phyloP scores from a whole-genome alignment of 768 basidiomycete genomes.

The Melanogaster broomeanus region DNA sequence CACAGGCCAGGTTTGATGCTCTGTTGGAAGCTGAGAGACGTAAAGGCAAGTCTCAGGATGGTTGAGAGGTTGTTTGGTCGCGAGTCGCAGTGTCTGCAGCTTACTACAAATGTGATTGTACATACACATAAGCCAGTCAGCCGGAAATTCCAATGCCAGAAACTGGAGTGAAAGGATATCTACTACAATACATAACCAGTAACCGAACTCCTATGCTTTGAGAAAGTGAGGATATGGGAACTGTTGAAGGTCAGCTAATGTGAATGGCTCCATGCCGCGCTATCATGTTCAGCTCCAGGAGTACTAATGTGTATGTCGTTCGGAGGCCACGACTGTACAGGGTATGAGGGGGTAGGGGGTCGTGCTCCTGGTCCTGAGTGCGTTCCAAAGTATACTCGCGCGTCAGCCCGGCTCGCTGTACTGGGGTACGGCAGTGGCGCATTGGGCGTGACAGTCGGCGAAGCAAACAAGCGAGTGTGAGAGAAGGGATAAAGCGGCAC shows the following conservation, averaged over 20 bases:
- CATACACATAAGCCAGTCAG: slow-evolving; percentile 24
- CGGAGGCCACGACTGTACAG: slow-evolving; percentile 2
- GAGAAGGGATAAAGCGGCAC: slow-evolving; percentile 83
- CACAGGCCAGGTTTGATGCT: slow-evolving; percentile 61
- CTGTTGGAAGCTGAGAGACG: slow-evolving; percentile 59
- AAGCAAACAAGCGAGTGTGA: slow-evolving; percentile 61
- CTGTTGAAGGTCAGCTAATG: slow-evolving; percentile 1
- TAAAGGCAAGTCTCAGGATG: slow-evolving; percentile 25
- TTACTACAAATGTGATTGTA: background rate
- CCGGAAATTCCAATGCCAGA: background rate
- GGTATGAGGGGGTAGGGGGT: slow-evolving; percentile 7
- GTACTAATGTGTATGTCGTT: slow-evolving; percentile 5
- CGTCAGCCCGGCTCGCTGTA: slow-evolving; percentile 7
- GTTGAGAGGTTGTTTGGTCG: slow-evolving; percentile 4
- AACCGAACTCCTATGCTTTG: too few species aligned
- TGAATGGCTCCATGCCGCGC: slow-evolving; percentile 7
- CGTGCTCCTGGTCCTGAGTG: slow-evolving; percentile 5
- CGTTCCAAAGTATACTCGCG: slow-evolving; percentile 5
- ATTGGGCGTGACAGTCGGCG: slow-evolving; percentile 39
- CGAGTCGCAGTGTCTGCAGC: background rate
- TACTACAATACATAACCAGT: background rate
- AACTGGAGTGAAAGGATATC: background rate
- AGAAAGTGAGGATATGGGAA: background rate
- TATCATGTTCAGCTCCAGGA: slow-evolving; percentile 5
- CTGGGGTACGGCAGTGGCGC: slow-evolving; percentile 31